Evolutionary conservation across 305 asterid species (phyloP).

Genomic region (Fraxinus sp.): DNA sequence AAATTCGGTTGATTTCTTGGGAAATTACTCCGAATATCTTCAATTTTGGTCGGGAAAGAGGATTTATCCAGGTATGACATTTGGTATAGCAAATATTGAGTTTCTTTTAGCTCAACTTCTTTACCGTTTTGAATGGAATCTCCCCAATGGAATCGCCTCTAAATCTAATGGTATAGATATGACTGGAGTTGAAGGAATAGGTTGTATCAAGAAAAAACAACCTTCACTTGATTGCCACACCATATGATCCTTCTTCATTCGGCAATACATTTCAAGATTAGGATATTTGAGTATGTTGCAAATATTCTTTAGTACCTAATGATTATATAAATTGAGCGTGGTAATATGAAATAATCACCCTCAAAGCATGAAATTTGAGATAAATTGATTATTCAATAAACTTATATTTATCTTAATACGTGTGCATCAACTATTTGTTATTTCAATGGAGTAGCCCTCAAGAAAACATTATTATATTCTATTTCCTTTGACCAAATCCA

Average conservation of each 20-base stretch:
- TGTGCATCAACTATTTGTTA: neutral
- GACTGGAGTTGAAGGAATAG: conserved; percentile 17
- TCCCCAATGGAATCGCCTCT: neutral
- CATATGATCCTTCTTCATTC: neutral
- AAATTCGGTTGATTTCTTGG: conserved; percentile 15
- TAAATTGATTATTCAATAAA: neutral
- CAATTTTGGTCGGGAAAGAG: conserved; percentile 3
- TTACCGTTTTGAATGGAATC: too few relatives aligned
- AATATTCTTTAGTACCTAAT: neutral
- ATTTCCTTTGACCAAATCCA: neutral
- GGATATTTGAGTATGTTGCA: neutral
- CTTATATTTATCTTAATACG: neutral
- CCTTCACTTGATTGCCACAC: conserved; percentile 19
- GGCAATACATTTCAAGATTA: neutral
- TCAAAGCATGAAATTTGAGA: neutral
- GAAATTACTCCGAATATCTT: conserved; percentile 9
- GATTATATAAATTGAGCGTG: neutral
- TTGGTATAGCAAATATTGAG: too few relatives aligned
- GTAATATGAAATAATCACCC: neutral
- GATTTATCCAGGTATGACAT: too few relatives aligned
- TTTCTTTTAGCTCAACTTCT: too few relatives aligned
- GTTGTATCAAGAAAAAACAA: neutral
- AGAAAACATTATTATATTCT: neutral
- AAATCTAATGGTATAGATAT: neutral
- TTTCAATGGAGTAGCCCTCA: neutral